phyloP scores from a whole-genome alignment of 768 basidiomycete species.

The Tricholomella constricta region DNA sequence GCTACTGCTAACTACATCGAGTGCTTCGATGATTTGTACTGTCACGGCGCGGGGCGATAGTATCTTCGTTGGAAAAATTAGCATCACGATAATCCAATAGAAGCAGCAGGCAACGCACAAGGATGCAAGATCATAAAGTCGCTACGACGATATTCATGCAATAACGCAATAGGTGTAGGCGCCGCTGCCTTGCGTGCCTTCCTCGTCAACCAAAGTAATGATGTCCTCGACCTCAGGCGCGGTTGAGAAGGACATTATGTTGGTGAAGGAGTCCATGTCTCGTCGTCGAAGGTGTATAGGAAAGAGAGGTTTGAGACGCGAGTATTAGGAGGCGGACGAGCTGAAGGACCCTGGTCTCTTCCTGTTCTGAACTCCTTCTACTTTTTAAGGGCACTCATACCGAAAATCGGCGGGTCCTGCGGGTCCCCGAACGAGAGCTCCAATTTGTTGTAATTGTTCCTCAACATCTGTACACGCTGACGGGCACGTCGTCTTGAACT shows the following conservation, averaged over 20 bases:
- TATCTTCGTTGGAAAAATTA: neutral
- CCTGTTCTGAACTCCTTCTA: neutral
- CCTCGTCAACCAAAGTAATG: neutral
- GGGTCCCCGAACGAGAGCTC: neutral
- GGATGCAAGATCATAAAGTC: neutral
- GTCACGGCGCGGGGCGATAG: neutral
- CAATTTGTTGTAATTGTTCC: slow-evolving; percentile 4
- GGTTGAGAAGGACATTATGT: neutral
- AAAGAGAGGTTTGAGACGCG: neutral
- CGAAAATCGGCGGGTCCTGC: neutral
- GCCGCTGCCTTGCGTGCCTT: neutral
- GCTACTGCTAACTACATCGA: neutral
- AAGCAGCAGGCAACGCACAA: neutral
- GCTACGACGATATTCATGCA: slow-evolving; percentile 1
- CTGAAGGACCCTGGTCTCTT: neutral
- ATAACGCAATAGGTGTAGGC: slow-evolving; percentile 5
- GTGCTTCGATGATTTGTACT: slow-evolving; percentile 1
- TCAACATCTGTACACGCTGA: too few relatives aligned
- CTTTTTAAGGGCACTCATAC: neutral
- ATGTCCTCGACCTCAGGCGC: slow-evolving; percentile 5
- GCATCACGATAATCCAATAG: neutral
- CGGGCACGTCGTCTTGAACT: neutral
- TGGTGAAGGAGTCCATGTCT: slow-evolving; percentile 13
- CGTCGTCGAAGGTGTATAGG: neutral
- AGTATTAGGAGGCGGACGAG: neutral